Evolutionary conservation across 495 filamentous ascomycete species (phyloP), one percentile per base, ranked within the genome.

Genomic region (Diplogelasinospora grovesii): DNA sequence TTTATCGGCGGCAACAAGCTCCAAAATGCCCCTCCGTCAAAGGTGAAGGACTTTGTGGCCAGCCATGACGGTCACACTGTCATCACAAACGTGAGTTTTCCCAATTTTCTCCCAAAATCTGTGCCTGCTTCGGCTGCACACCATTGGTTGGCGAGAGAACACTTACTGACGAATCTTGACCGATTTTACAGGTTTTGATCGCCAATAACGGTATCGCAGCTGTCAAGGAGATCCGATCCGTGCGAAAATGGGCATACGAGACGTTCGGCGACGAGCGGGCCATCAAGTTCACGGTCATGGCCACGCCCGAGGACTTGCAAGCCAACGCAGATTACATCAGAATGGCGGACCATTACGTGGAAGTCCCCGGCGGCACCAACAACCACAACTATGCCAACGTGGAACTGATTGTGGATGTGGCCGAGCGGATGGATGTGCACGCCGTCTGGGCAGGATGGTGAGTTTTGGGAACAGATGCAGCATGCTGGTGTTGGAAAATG

Each of bases 351-450:
- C 86, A 95, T 75, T 99, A 99, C 60, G 92, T 97, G 45, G 92
- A 99, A 70, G 88, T 93, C 34, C 92, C 92, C n/a, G 92, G 92
- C 52, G 92, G 92, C 54, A 99, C 93, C 31, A 99, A 99, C 70
- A 99, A 99, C 74, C 96, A 99, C 79, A 99, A 99, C 69, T 99
- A 99, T 62, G 92, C 92, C 60, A 99, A 99, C 67, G 92, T 99
- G 32, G 92, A 99, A 70, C 73, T 99, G 53, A 97, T 99, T 62
- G 92, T 99, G 43, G 92, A 99, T 71, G 78, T 99, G 59, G 92
- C 92, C n/a, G 92, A 99, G 71, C 86, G 92, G 23, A 96, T 95
- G 87, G 78, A 85, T 46, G 92, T 97, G 30, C 92, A 99, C 53
- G 92, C 92, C 43, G 92, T 99, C 11, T 99, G 92, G 92, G 92